Percentiles rank a stretch among this genome's conserved stretches.
Conservation (phyloP, 139 green algal genomes). For the Auxenochlorella pyrenoidosa region DNA sequence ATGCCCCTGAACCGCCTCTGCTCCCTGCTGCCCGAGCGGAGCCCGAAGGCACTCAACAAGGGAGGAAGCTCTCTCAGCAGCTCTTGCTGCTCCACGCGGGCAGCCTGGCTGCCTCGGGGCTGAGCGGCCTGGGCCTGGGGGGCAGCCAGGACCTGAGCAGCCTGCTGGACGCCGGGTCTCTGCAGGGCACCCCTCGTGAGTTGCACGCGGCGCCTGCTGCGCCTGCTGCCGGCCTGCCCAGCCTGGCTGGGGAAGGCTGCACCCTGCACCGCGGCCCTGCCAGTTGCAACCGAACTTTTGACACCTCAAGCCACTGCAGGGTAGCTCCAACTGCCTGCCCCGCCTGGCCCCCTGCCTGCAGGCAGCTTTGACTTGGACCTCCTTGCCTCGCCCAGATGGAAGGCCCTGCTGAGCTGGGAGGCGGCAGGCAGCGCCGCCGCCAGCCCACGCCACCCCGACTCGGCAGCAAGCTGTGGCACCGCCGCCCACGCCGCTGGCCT, state of each 20-base stretch:
- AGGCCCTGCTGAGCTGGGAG: conserved; percentile 16
- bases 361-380: neutral
- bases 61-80: neutral
- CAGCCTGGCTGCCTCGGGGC: neutral
- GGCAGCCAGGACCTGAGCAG: conserved; percentile 23
- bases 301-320: too few relatives aligned
- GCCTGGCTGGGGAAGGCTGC: too few relatives aligned
- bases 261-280: too few relatives aligned
- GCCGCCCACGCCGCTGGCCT: neutral
- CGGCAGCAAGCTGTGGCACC: neutral
- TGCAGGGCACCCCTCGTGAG: too few relatives aligned
- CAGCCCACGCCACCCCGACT: neutral
- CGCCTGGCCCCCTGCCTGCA: neutral
- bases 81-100: neutral
- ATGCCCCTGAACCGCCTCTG: neutral
- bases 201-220: too few relatives aligned
- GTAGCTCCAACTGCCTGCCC: too few relatives aligned
- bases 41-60: neutral
- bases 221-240: neutral
- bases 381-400: conserved; percentile 20
- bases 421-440: neutral
- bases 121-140: neutral
- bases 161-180: neutral
- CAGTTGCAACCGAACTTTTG: too few relatives aligned
- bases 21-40: neutral